Evolutionary conservation across 1,284 basidiomycete genomes (phyloP), one percentile per base, ranked within the genome.

Genomic region (Chalciporus piperatoides): DNA sequence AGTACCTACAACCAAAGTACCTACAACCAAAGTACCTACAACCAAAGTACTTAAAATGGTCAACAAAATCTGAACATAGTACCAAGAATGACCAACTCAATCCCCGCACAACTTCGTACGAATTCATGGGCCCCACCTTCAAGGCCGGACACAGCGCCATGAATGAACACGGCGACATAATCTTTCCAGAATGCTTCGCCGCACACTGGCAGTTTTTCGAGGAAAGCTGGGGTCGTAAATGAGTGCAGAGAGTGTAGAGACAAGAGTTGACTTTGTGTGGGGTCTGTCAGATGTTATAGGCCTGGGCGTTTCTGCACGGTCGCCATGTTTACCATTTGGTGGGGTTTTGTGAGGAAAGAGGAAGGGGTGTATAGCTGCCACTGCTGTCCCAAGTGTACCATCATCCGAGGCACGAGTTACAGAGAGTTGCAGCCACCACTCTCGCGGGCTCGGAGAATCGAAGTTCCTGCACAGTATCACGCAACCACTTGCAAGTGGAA

Each of bases 71-170:
- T 3, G 3, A 19, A 19, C 2, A 19, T 2, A 55, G 40, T 21
- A 24, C 46, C 42, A 30, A 24, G 14, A 52, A 57, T 55, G 58
- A 52, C 44, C 23, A 21, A 23, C 74, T 87, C 61, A 89, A 88
- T 57, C 86, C 86, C 1, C 76, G 75, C 48, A 85, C 87, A 32
- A 81, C 73, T 0, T 70, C 78, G 41, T 90, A 85, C 67, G 92
- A 97, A 66, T 97, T 97, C 68, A 70, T 91, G 49, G 95, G 94
- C 0, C 91, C 92, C n/a, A n/a, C n/a, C 66, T 0, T 67, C 70
- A 0, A 76, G 53, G 0, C 78, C 75, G 1, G 76, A 65, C 0
- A 64, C 64, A 1, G 71, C 71, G 4, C 80, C 79, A 5, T 76
- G 44, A 6, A 62, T 47, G 53, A 81, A 75, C 8, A 68, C 62